phyloP scores from a whole-genome alignment of 202 grass and related monocot species.

The Alloteropsis angusta region DNA sequence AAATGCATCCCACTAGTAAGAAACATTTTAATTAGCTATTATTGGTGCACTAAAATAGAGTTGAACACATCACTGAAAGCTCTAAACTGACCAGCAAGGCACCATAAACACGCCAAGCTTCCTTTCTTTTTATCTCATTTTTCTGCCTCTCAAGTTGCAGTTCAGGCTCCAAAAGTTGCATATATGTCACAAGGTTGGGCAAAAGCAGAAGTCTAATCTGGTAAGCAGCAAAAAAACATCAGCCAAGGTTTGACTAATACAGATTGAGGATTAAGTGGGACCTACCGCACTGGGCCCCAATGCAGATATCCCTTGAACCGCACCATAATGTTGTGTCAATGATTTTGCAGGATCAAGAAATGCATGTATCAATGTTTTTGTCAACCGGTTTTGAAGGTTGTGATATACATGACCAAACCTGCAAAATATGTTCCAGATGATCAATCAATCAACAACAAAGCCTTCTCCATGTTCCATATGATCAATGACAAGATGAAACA shows the following conservation, averaged over 20 bases:
- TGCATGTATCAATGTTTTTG: constrained; percentile 67
- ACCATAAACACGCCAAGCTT: constrained; percentile 92
- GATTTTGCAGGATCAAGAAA: constrained; percentile 89
- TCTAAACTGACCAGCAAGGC: constrained; percentile 60
- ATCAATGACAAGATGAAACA: background rate
- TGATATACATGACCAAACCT: constrained; percentile 90
- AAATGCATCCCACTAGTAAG: constrained; percentile 20
- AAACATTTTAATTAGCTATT: background rate
- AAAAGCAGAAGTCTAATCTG: constrained; percentile 80
- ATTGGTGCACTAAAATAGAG: background rate
- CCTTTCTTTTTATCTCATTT: constrained; percentile 93
- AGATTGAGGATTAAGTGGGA: background rate
- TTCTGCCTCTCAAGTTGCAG: constrained; percentile 85
- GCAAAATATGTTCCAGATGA: background rate
- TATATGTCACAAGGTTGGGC: constrained; percentile 76
- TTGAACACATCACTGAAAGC: constrained; percentile 4
- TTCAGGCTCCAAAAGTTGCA: constrained; percentile 81
- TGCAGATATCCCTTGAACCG: constrained; percentile 85
- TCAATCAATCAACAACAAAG: background rate
- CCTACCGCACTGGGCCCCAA: constrained; percentile 66
- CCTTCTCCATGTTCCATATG: background rate
- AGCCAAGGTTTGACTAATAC: constrained; percentile 10
- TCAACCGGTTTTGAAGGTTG: constrained; percentile 70
- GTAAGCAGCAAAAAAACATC: constrained; percentile 14
- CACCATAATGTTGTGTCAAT: constrained; percentile 95